Base-by-base conservation (phyloP, 768 basidiomycete species). In the Tricholoma sp. region DNA sequence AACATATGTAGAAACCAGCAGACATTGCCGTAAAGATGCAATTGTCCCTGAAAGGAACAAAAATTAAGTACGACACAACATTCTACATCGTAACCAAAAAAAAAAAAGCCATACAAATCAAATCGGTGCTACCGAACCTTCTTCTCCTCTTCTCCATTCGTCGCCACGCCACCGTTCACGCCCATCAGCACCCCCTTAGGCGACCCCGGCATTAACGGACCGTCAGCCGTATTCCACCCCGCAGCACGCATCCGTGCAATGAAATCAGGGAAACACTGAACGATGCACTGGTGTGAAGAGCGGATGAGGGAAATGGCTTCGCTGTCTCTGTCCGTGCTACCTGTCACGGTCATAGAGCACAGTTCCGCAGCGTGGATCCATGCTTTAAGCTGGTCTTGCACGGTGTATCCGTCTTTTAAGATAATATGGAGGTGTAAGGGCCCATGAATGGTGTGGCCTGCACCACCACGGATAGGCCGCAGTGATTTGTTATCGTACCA, bases 301-400 rank as follows among this genome's bases (percentile, higher is more conserved):
- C 54, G 43, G n/a, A 75, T 43, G 19, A 66, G 57, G n/a, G 46
- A 52, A 12, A 62, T 22, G 32, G 65, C 62, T 37, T 57, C 54
- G 18, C 53, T 57, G 14, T 55, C 34, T 18, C 5, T 27, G 24
- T 27, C 24, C 14, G 12, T 31, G 5, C 45, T 29, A 12, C 50
- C 37, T 54, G 49, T 18, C 57, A 59, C 49, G 24, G 64, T 32
- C 50, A 64, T 58, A 14, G 63, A 64, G 52, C 72, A 74, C 16
- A 74, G 61, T 54, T 79, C 77, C 2, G 65, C 66, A 0, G 76
- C 79, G 52, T 76, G 74, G 8, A 73, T 59, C 85, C 86, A 88
- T 2, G 81, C 84, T 56, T 78, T 79, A 37, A 85, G 72, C 57
- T 82, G 79, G 64, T 85, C 83, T 12, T 64, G 58, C 3, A 73